Percentiles rank a stretch among this genome's conserved stretches.
Conservation (phyloP, 208 protist genomes). For the Leishmania major region DNA sequence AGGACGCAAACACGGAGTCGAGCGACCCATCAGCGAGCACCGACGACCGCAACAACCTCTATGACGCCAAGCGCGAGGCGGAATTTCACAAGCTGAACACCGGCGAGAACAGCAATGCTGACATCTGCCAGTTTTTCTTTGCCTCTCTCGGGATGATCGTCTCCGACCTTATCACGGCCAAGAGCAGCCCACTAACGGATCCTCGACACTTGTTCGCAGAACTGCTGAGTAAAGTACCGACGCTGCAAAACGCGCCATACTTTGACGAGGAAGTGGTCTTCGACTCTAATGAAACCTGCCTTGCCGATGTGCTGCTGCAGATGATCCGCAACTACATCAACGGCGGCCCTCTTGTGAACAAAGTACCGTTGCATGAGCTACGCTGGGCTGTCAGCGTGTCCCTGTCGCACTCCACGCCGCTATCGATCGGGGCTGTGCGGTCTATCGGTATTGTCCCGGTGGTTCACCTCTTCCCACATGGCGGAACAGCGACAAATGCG, state of each 20-base stretch:
- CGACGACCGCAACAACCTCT: slow-evolving; percentile 54
- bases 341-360: slow-evolving; percentile 87
- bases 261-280: slow-evolving; percentile 83
- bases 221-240: slow-evolving; percentile 63
- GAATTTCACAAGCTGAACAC: slow-evolving; percentile 78
- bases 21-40: slow-evolving; percentile 18
- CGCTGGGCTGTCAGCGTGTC: slow-evolving; percentile 87
- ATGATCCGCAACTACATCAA: slow-evolving; percentile 94
- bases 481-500: slow-evolving; percentile 68
- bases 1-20: slow-evolving; percentile 35
- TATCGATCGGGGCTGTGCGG: slow-evolving; percentile 60
- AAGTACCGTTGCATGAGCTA: slow-evolving; percentile 73
- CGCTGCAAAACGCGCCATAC: slow-evolving; percentile 88
- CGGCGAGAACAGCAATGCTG: slow-evolving; percentile 54
- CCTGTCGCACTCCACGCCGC: slow-evolving; percentile 87
- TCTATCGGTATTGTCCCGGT: slow-evolving; percentile 88
- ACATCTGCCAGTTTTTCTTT: slow-evolving; percentile 91
- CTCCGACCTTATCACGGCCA: slow-evolving; percentile 78
- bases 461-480: slow-evolving; percentile 89
- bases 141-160: slow-evolving; percentile 87
- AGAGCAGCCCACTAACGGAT: slow-evolving; percentile 78
- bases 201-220: slow-evolving; percentile 69
- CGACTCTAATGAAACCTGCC: slow-evolving; percentile 57
- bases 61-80: slow-evolving; percentile 64
- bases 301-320: slow-evolving; percentile 88